Base-by-base conservation (phyloP, 352 stramenopile species). In the Pythium dissimile region DNA sequence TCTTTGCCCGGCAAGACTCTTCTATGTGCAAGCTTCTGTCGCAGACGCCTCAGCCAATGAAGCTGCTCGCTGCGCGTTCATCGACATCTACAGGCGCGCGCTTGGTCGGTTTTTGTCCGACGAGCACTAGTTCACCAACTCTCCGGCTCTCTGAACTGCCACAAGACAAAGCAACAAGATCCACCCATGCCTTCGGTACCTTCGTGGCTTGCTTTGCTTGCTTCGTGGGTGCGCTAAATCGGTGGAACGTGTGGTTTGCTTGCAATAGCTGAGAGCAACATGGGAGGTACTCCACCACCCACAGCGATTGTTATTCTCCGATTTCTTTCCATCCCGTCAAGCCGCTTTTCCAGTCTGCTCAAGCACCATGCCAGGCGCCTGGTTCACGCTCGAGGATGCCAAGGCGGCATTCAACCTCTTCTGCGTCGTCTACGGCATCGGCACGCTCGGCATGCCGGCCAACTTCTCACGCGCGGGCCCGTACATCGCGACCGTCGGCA, bases 391-490 rank as follows among this genome's bases (percentile, higher is more conserved):
- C 20, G 78, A 88, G 62, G 78, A 88, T 53, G 50, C 63, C 51
- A 88, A 86, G 59, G 63, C 62, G 4, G 62, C 71, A 12, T 84
- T 83, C 67, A 84, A 80, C 56, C 71, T 86, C 62, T 80, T 80
- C 59, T 88, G 78, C 56, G 74, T 69, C 13, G 77, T 88, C 49
- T 88, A 79, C 62, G 79, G 79, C 44, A 79, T 89, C 30, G 80
- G 80, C 12, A 87, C 80, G 27, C 74, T 89, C 31, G 77, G 80
- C 45, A 85, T 89, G 73, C 77, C 80, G 0, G 75, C 66, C 27
- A 89, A 89, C 61, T 89, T 84, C 53, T 72, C 79, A 1, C 79
- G 78, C 7, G 74, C 78, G n/a, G 76, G 75, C 7, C 76, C 76
- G 4, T 43, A 50, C n/a, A 72, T 82, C 37, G 77, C 75, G 15